A percentile compares a stretch with the other conserved stretches of the same genome.
Conservation (phyloP, 2,329 filamentous ascomycete genomes). For the Plenodomus biglobosus region DNA sequence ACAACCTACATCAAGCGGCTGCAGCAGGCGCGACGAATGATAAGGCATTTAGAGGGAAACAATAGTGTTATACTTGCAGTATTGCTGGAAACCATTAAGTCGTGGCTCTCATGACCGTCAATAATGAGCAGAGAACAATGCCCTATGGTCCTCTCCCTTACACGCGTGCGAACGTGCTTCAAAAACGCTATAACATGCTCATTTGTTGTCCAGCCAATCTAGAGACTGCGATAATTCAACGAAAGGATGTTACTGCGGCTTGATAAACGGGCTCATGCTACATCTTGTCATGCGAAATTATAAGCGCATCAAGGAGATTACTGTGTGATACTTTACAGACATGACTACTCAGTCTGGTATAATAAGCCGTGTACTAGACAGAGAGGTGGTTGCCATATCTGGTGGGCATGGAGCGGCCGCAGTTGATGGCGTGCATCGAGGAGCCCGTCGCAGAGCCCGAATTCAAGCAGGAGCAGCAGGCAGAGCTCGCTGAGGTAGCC, state of each 20-base stretch:
- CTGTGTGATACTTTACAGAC: too few relatives aligned
- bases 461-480: slow-evolving; percentile 2
- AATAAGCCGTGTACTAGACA: too few relatives aligned
- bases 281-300: too few relatives aligned
- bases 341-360: too few relatives aligned
- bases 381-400: slow-evolving; percentile 19
- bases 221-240: too few relatives aligned
- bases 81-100: slow-evolving; percentile 5
- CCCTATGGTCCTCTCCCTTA: slow-evolving; percentile 1
- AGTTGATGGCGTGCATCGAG: slow-evolving; percentile 14
- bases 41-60: slow-evolving; percentile 1
- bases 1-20: slow-evolving; percentile 19
- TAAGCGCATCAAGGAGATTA: too few relatives aligned
- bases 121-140: slow-evolving; percentile 6
- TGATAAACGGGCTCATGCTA: too few relatives aligned
- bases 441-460: slow-evolving; percentile 12
- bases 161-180: slow-evolving; percentile 4
- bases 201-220: too few relatives aligned
- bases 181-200: not conserved
- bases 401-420: slow-evolving; percentile 11
- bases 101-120: slow-evolving; percentile 10
- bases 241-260: too few relatives aligned
- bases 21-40: not conserved
- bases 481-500: slow-evolving; percentile 10
- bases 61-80: slow-evolving; percentile 6